Evolutionary conservation across 106 monocot genomes (phyloP).

Genomic region (Dendrobium officinale): DNA sequence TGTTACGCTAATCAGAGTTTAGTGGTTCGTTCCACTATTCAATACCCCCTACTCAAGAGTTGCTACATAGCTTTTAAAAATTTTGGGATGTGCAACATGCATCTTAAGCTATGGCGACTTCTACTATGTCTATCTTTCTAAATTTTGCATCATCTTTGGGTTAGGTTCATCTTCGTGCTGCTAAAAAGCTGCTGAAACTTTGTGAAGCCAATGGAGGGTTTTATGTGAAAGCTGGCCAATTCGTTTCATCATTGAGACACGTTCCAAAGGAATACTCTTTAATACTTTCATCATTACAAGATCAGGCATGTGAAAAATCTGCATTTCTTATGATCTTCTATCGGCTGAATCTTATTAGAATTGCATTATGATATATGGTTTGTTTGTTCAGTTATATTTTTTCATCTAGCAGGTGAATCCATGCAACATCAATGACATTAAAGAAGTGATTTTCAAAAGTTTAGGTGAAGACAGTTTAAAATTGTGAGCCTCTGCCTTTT

Average conservation of each 20-base stretch:
- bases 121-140: no score
- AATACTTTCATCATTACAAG: slow-evolving; percentile 83
- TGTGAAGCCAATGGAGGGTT: slow-evolving; percentile 94
- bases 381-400: slow-evolving; percentile 1
- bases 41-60: no score
- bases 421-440: slow-evolving; percentile 54
- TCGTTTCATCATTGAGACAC: slow-evolving; percentile 81
- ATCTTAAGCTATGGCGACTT: no score
- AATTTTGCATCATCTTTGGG: background rate
- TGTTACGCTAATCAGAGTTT: no score
- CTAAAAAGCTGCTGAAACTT: slow-evolving; percentile 71
- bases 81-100: no score
- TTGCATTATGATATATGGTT: background rate
- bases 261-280: slow-evolving; percentile 91
- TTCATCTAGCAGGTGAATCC: slow-evolving; percentile 63
- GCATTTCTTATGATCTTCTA: background rate
- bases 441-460: slow-evolving; percentile 53
- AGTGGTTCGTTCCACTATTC: no score
- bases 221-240: slow-evolving; percentile 98
- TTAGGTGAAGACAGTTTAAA: slow-evolving; percentile 58
- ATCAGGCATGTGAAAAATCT: slow-evolving; percentile 47
- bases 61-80: no score
- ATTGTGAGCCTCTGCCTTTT: slow-evolving; percentile 42
- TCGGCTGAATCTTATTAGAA: background rate
- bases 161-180: slow-evolving; percentile 83